phyloP scores from a whole-genome alignment of 177 flowering plant species.

The Tripterygium wilfordii region DNA sequence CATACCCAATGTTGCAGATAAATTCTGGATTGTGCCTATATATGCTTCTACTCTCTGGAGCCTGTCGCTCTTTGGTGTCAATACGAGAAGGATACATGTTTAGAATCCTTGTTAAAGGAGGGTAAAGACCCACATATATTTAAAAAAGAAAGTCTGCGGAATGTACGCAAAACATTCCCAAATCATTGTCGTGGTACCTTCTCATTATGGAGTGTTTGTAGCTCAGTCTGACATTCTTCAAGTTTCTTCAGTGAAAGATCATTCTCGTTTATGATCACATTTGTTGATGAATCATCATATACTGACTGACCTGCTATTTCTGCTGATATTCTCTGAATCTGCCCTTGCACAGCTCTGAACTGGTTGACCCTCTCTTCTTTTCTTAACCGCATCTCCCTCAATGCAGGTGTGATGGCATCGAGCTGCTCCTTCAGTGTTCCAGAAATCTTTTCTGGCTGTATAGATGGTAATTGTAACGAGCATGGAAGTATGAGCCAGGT shows the following conservation, averaged over 20 bases:
- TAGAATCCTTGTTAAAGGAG: neutral
- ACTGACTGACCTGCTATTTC: conserved; percentile 74
- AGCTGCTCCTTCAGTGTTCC: conserved; percentile 88
- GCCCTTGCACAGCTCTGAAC: conserved; percentile 64
- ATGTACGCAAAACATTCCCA: neutral
- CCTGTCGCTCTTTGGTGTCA: conserved; percentile 54
- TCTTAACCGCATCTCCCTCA: conserved; percentile 68
- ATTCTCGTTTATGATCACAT: conserved; percentile 46
- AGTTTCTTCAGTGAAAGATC: conserved; percentile 83
- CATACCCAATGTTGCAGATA: conserved; percentile 69
- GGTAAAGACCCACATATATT: too few species aligned
- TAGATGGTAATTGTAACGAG: conserved; percentile 1
- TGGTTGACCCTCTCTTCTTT: conserved; percentile 78
- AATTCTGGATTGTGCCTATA: conserved; percentile 33
- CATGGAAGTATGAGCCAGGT: neutral
- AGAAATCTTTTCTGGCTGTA: conserved; percentile 77
- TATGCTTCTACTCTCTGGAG: conserved; percentile 66
- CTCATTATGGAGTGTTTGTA: conserved; percentile 72
- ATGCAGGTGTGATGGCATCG: conserved; percentile 79
- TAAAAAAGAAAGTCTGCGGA: too few species aligned
- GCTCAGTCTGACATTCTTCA: conserved; percentile 73
- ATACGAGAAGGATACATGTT: neutral
- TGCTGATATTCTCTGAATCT: conserved; percentile 72
- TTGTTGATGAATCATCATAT: conserved; percentile 33
- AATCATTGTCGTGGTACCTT: conserved; percentile 46